These are phyloP conservation scores for Tricholoma furcatifolium DNA, from an alignment of 768 basidiomycete species.

Conservation along the genomic window DNA sequence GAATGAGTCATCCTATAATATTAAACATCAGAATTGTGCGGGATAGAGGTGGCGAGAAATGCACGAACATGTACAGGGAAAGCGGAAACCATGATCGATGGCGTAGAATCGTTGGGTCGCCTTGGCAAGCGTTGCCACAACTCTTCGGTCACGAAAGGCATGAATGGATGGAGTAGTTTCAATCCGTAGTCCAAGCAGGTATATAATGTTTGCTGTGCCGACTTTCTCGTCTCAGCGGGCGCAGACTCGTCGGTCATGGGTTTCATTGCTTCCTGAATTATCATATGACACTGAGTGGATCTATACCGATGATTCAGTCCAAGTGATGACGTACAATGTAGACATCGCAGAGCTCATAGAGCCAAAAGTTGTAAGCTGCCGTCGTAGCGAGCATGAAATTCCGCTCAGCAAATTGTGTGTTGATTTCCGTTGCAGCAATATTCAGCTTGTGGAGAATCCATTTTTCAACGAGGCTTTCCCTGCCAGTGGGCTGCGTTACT, in stretches of 20 bases:
- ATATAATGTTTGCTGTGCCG: constrained; percentile 95
- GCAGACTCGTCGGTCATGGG: constrained; percentile 88
- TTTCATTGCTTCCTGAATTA: constrained; percentile 91
- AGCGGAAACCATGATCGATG: constrained; percentile 86
- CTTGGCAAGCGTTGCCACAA: constrained; percentile 96
- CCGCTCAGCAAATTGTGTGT: constrained; percentile 69
- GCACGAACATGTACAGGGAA: constrained; percentile 78
- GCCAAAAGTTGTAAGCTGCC: constrained; percentile 89
- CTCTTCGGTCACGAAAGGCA: constrained; percentile 99
- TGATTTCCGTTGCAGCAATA: constrained; percentile 72
- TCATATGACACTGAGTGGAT: neutral
- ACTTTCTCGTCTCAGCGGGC: constrained; percentile 58
- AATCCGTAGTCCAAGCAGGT: constrained; percentile 91
- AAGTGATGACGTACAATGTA: constrained; percentile 71
- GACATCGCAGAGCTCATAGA: constrained; percentile 98
- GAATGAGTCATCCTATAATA: constrained; percentile 56
- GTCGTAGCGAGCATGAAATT: constrained; percentile 94
- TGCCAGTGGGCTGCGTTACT: constrained; percentile 69
- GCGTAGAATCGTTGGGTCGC: constrained; percentile 74
- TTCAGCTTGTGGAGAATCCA: constrained; percentile 98
- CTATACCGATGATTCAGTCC: neutral
- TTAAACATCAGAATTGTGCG: neutral
- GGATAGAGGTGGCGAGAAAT: neutral
- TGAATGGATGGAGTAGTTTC: constrained; percentile 92
- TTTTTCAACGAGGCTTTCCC: constrained; percentile 87